Conservation (phyloP, 768 basidiomycete species). For the Trametes meyenii region DNA sequence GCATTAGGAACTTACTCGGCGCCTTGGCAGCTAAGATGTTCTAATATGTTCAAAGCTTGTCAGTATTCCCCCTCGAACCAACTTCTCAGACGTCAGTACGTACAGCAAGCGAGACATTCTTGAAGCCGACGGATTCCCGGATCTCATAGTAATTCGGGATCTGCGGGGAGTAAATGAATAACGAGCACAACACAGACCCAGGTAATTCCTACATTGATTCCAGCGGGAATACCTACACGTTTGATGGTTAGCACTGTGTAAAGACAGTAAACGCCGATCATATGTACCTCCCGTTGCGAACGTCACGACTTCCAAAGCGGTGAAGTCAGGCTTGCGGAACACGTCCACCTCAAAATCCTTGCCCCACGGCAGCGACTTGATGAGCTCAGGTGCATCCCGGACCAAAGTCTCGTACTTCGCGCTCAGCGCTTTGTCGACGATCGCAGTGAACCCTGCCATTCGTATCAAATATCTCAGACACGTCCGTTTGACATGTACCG, state of each 20-base stretch:
- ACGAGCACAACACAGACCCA: background rate
- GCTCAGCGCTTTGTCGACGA: slow-evolving; percentile 83
- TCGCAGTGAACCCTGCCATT: slow-evolving; percentile 82
- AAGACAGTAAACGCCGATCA: background rate
- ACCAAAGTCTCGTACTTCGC: slow-evolving; percentile 82
- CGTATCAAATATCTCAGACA: background rate
- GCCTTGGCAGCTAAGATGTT: slow-evolving; percentile 90
- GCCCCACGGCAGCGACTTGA: slow-evolving; percentile 86
- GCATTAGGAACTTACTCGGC: slow-evolving; percentile 54
- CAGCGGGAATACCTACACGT: slow-evolving; percentile 72
- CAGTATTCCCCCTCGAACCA: background rate
- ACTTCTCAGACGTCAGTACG: slow-evolving; percentile 30
- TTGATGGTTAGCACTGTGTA: slow-evolving; percentile 2
- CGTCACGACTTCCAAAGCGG: slow-evolving; percentile 77
- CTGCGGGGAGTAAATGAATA: background rate
- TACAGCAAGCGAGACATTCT: slow-evolving; percentile 85
- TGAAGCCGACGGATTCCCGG: slow-evolving; percentile 81
- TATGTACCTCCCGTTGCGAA: slow-evolving; percentile 80
- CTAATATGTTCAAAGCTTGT: slow-evolving; percentile 35
- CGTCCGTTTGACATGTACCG: background rate
- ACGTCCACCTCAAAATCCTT: slow-evolving; percentile 48
- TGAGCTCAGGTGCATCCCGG: slow-evolving; percentile 71
- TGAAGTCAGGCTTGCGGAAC: slow-evolving; percentile 88
- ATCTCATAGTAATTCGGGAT: slow-evolving; percentile 77
- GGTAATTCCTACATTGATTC: slow-evolving; percentile 67